Conservation (phyloP, 1,284 basidiomycete genomes). For the Cryptococcus sp. region DNA sequence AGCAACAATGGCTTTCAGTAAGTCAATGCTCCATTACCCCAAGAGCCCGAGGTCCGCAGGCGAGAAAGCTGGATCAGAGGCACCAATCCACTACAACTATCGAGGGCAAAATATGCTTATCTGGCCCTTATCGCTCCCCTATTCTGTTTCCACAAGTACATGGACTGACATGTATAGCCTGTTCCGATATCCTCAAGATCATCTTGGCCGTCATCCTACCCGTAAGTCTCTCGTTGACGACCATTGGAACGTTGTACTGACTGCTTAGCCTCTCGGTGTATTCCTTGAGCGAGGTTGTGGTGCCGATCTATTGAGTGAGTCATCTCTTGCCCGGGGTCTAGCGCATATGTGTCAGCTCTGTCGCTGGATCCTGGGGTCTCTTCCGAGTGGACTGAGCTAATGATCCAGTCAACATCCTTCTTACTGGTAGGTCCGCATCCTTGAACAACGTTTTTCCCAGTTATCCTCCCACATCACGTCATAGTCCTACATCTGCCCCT, state of each 20-base stretch:
- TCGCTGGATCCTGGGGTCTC: too few species aligned
- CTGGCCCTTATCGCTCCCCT: not conserved
- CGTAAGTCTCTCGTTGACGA: slow-evolving; percentile 10
- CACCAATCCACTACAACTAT: too few species aligned
- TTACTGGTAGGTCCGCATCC: slow-evolving; percentile 26
- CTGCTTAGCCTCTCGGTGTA: slow-evolving; percentile 37
- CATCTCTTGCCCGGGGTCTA: too few species aligned
- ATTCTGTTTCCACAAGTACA: not conserved
- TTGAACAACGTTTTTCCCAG: too few species aligned
- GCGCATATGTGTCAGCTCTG: too few species aligned
- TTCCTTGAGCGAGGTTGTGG: slow-evolving; percentile 45
- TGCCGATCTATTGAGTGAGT: slow-evolving; percentile 34
- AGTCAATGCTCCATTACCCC: slow-evolving; percentile 2
- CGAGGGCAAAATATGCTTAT: not conserved
- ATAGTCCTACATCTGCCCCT: not conserved
- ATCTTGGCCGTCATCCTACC: slow-evolving; percentile 39
- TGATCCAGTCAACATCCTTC: slow-evolving; percentile 31
- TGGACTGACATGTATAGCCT: slow-evolving; percentile 13
- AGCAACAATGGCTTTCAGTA: slow-evolving; percentile 22
- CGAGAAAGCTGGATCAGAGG: too few species aligned
- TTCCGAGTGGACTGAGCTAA: slow-evolving; percentile 3
- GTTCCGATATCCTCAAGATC: slow-evolving; percentile 40
- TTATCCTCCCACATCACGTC: not conserved
- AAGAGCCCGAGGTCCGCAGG: too few species aligned
- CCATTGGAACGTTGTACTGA: not conserved